Evolutionary conservation across 768 basidiomycete genomes (phyloP).

Genomic region (Amanita rubescens): DNA sequence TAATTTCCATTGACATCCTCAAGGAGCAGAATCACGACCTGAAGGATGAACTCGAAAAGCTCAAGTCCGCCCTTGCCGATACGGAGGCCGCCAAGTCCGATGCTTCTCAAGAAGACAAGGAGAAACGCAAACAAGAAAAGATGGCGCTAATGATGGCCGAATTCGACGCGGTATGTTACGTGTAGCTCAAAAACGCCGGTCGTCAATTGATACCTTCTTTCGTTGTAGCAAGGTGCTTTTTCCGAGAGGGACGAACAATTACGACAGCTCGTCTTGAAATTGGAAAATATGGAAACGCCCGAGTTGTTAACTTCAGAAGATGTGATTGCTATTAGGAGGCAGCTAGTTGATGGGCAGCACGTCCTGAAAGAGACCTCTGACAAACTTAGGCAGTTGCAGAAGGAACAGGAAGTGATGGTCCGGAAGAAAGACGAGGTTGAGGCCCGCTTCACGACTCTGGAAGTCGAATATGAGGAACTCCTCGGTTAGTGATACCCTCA

Average conservation of each 20-base stretch:
- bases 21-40: constrained; percentile 91
- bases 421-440: constrained; percentile 87
- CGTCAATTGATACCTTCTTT: constrained; percentile 3
- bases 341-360: constrained; percentile 83
- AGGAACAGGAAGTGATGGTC: constrained; percentile 82
- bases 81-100: constrained; percentile 79
- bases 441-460: constrained; percentile 66
- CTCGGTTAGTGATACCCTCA: constrained; percentile 52
- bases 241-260: constrained; percentile 95
- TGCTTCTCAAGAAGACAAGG: constrained; percentile 89
- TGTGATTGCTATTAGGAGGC: constrained; percentile 73
- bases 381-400: constrained; percentile 79
- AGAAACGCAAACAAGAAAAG: constrained; percentile 98
- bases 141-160: constrained; percentile 99
- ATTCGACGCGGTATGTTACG: constrained; percentile 79
- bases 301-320: constrained; percentile 67
- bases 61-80: constrained; percentile 72
- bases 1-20: constrained; percentile 89
- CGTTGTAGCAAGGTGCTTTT: constrained; percentile 75
- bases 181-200: not conserved
- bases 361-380: constrained; percentile 86
- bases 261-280: constrained; percentile 73
- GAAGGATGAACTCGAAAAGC: constrained; percentile 81
- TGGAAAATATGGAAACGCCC: constrained; percentile 73
- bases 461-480: constrained; percentile 94